Evolutionary conservation across 306 rosid genomes (phyloP), one percentile per base, ranked within the genome.

Genomic region (Vicia villosa): DNA sequence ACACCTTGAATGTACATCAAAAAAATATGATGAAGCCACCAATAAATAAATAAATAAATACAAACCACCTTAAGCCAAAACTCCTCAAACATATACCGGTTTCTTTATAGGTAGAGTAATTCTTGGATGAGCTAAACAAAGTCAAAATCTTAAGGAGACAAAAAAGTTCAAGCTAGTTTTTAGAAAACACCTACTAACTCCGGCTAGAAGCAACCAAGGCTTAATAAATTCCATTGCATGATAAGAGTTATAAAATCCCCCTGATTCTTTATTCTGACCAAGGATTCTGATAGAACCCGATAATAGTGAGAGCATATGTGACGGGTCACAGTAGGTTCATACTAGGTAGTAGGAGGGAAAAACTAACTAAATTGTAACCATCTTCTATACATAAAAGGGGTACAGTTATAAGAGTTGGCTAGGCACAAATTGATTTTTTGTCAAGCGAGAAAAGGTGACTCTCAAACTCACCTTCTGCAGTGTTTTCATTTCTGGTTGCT

Each of bases 1-100:
- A 49, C 5, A 19, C 38, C 38, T 34, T 5, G 59, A 43, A 65
- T 50, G 19, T 45, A 52, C 37, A 32, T 32, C 37, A 46, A 15
- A 62, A 54, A 52, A 49, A 72, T 73, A 42, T 55, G 65, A 70
- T 56, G 38, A 28, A 63, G 36, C 36, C 12, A 55, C 21, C 52
- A 73, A 49, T 7, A 63, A 63, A 49, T 8, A n/a, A n/a, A n/a
- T 4, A n/a, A 24, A 45, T 8, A 16, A 49, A 6, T 15, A 47
- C 10, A 47, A 66, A 22, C 37, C 11, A 41, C n/a, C 3, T 30
- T 30, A 52, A 66, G 14, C 36, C 74, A 12, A 54, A 56, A 14
- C 22, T 47, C 11, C 28, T 41, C 52, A 42, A n/a, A 37, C 37
- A 63, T 54, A 19, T 34, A 46, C 8, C 36, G 40, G 21, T 43